Base-by-base conservation (phyloP, 495 filamentous ascomycete species). In the Halenospora varia region DNA sequence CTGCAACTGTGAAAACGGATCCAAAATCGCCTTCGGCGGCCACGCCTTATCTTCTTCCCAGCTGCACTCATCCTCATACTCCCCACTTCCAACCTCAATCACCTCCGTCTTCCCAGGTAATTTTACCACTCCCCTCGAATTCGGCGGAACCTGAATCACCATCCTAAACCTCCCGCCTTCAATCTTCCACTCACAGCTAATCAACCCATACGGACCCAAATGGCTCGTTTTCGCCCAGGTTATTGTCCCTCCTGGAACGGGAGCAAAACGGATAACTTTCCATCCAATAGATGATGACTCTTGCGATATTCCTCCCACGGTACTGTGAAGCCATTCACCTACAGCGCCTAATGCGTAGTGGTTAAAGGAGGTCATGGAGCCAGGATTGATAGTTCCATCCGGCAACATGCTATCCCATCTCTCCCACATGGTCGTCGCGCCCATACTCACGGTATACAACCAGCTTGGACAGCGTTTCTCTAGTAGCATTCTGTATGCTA, bases 341-440 rank as follows among this genome's bases (percentile, higher is more conserved):
- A 61, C 57, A 10, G 29, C 46, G 2, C 77, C 76, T 22, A 80
- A 61, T 0, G 76, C 76, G 55, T 79, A 79, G 46, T 79, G 74
- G 54, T 79, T 83, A 57, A 83, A 83, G 8, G 71, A 77, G 0
- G 77, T 81, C 80, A 84, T 83, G 20, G 70, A 57, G 0, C 77
- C 77, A 0, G 77, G 72, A 49, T 84, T 82, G 15, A 82, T 65
- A 4, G 59, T 66, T 0, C 80, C 79, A 59, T 82, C 73, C 0
- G 73, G 70, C 2, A 79, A 65, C 55, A 84, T 72, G 23, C 70
- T 73, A 59, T 82, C 78, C 81, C 81, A 82, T 1, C 81, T 71
- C 59, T 84, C 80, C 80, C 79, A 82, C 11, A 77, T 77, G 1
- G 59, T 62, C 0, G 80, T 83, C 0, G 71, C 78, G 22, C 73